Evolutionary conservation across 768 basidiomycete genomes (phyloP), one percentile per base, ranked within the genome.

Genomic region (Termitomyces sp.): DNA sequence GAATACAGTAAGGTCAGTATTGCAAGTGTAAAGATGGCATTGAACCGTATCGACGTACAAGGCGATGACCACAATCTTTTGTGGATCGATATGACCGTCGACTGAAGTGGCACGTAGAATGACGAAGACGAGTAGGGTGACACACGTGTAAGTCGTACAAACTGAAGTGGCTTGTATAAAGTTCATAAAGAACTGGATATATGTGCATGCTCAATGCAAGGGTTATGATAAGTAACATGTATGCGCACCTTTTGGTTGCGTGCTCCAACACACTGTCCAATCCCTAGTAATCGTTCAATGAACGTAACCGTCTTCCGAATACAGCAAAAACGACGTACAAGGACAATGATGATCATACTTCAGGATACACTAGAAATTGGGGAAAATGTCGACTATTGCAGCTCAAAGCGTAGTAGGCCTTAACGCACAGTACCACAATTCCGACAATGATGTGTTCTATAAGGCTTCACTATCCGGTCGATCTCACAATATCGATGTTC

Each of bases 191-290:
- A 90, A 94, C 87, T 91, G 53, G 5, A 48, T 9, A 32, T 19
- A 25, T n/a, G 37, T 23, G 37, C 25, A 17, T 34, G 21, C n/a
- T 55, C 40, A 44, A 27, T 21, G 40, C 17, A 14, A 28, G 16
- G 54, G 4, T 23, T 48, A 35, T 37, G 28, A 37, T 39, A 2
- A 21, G 7, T 41, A 1, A 21, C 45, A 39, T 7, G 44, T 40
- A 42, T 28, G 17, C 55, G 19, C 56, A 88, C 91, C 72, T 93
- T 94, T 62, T 95, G 89, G 66, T 98, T 98, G 39, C 83, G 81
- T 50, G 93, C 94, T 11, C 94, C 94, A 19, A 97, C 91, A 61
- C 94, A 98, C 65, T 94, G 91, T 11, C 94, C 94, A 52, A 98
- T 86, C 94, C 94, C 90, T 84, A 32, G 23, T 25, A 4, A 14